A percentile compares a stretch with the other conserved stretches of the same genome.
Conservation (phyloP, 192 early-diverging fungal species). For the Globomyces pollinis-pini region DNA sequence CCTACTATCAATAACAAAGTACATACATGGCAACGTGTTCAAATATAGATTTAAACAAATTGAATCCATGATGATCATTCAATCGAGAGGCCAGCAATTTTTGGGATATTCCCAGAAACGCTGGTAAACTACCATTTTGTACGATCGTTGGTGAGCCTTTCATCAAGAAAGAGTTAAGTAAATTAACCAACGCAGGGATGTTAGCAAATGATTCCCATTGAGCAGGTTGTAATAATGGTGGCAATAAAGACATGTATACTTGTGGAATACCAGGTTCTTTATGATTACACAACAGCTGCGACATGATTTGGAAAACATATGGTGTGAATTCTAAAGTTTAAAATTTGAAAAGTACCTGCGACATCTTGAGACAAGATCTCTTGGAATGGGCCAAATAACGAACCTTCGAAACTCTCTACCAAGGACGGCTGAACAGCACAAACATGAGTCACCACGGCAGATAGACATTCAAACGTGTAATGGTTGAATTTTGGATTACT, state of each 20-base stretch:
- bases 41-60: constrained; percentile 70
- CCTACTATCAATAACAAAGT: not conserved
- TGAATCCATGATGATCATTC: constrained; percentile 82
- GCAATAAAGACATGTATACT: constrained; percentile 65
- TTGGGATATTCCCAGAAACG: constrained; percentile 89
- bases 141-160: constrained; percentile 66
- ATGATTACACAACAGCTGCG: constrained; percentile 80
- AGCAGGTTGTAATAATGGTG: constrained; percentile 70
- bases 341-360: constrained; percentile 27
- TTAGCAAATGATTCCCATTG: constrained; percentile 89
- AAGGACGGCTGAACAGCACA: constrained; percentile 62
- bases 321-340: constrained; percentile 78
- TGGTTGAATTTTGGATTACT: constrained; percentile 98
- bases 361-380: constrained; percentile 77
- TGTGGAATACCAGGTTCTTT: constrained; percentile 56
- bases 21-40: constrained; percentile 57
- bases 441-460: constrained; percentile 69
- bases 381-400: constrained; percentile 86
- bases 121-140: constrained; percentile 60
- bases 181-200: constrained; percentile 85
- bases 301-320: constrained; percentile 94
- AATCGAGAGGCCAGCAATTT: constrained; percentile 76
- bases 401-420: constrained; percentile 72
- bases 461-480: constrained; percentile 90
- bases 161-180: constrained; percentile 79